A percentile compares a stretch with the other conserved stretches of the same genome.
phyloP scores from a whole-genome alignment of 805 yeast species.

The Saturnispora quitensis region DNA sequence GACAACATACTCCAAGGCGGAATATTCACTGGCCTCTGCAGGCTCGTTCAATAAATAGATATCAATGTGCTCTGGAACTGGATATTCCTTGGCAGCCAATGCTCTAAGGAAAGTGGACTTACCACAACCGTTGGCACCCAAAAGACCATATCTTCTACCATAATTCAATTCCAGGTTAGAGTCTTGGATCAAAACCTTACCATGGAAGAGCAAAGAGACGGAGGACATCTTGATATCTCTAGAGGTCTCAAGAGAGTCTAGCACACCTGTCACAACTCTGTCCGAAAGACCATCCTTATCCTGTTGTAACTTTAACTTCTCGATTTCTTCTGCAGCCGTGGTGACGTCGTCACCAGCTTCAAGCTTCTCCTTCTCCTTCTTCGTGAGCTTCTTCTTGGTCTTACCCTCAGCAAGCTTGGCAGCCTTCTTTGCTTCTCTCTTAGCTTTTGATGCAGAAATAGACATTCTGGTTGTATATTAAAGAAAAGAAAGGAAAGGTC shows the following conservation, averaged over 20 bases:
- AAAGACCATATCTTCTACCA: conserved; percentile 94
- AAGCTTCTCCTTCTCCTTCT: conserved; percentile 36
- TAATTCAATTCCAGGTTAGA: conserved; percentile 86
- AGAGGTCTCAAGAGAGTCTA: conserved; percentile 79
- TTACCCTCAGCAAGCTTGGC: conserved; percentile 83
- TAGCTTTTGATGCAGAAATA: conserved; percentile 90
- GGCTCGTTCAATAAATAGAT: conserved; percentile 93
- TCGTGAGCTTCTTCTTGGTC: conserved; percentile 54
- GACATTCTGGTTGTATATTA: conserved; percentile 25
- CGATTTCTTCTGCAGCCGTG: conserved; percentile 63
- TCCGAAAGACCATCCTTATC: conserved; percentile 93
- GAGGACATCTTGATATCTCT: conserved; percentile 90
- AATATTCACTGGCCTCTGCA: conserved; percentile 84
- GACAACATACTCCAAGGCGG: conserved; percentile 94
- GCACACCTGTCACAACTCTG: conserved; percentile 96
- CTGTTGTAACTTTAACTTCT: conserved; percentile 82
- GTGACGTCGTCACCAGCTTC: conserved; percentile 46
- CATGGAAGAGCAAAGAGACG: conserved; percentile 90
- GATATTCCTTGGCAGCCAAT: conserved; percentile 92
- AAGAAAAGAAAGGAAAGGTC: background rate
- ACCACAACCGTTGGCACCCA: conserved; percentile 99
- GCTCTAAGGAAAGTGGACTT: conserved; percentile 92
- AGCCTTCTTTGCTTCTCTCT: conserved; percentile 94
- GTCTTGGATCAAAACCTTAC: conserved; percentile 92
- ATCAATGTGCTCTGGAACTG: conserved; percentile 87